Percentiles rank a stretch among this genome's conserved stretches.
phyloP scores from a whole-genome alignment of 106 monocot genomes.

The Acorus gramineus region DNA sequence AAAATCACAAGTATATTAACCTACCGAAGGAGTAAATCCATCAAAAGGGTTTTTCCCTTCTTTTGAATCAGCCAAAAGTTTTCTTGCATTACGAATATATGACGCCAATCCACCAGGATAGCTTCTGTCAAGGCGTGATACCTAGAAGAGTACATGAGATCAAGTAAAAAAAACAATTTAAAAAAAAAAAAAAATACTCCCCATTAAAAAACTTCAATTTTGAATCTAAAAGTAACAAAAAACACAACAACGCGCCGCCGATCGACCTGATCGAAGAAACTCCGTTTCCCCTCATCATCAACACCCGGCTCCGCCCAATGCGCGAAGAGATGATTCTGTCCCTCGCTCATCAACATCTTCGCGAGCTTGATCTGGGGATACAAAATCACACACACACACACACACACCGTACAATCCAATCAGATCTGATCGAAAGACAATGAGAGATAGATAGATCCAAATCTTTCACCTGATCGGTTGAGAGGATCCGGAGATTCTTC shows the following conservation, averaged over 20 bases:
- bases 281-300: conserved; percentile 54
- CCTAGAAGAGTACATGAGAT: conserved; percentile 25
- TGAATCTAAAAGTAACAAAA: too few species aligned
- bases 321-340: conserved; percentile 68
- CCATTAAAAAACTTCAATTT: too few species aligned
- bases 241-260: too few species aligned
- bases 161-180: too few species aligned
- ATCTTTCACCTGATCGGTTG: conserved; percentile 34
- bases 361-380: conserved; percentile 59
- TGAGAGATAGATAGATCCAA: not conserved
- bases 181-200: too few species aligned
- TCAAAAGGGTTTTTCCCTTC: conserved; percentile 88
- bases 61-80: conserved; percentile 81
- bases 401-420: not conserved
- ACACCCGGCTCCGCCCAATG: conserved; percentile 78
- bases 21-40: conserved; percentile 91
- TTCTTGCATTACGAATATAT: conserved; percentile 86
- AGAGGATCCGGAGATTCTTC: conserved; percentile 59
- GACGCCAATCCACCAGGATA: conserved; percentile 87
- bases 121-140: conserved; percentile 59
- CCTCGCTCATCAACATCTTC: conserved; percentile 54
- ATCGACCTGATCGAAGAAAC: conserved; percentile 73
- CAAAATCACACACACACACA: not conserved
- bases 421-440: not conserved
- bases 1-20: conserved; percentile 9